These are phyloP conservation scores for Paracorniculantispora psalliotae DNA, from an alignment of 2,329 filamentous ascomycete genomes.

Conservation along the genomic window DNA sequence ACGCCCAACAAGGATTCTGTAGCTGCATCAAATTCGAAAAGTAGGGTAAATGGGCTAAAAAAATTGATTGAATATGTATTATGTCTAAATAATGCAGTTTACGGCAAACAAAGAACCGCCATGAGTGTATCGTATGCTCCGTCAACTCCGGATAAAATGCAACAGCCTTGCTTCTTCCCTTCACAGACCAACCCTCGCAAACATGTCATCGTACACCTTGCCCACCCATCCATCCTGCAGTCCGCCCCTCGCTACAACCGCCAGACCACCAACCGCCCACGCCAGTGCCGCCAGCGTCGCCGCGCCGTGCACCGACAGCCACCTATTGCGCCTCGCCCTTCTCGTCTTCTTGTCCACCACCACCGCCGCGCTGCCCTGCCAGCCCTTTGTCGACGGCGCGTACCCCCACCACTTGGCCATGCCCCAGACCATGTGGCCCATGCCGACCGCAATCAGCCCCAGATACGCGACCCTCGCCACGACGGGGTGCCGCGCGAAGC, in stretches of 20 bases:
- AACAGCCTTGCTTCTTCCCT: not conserved
- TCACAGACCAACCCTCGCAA: constrained; percentile 27
- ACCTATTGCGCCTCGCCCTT: constrained; percentile 56
- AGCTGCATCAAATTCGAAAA: too few relatives aligned
- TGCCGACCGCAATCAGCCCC: constrained; percentile 61
- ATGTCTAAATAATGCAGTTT: too few relatives aligned
- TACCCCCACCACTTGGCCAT: constrained; percentile 74
- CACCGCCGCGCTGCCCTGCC: constrained; percentile 36
- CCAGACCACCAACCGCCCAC: constrained; percentile 81
- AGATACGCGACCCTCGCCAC: constrained; percentile 65
- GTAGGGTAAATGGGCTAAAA: too few relatives aligned
- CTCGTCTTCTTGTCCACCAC: constrained; percentile 46
- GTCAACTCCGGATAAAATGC: constrained; percentile 2
- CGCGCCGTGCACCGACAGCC: constrained; percentile 66
- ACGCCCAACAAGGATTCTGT: too few relatives aligned
- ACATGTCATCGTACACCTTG: constrained; percentile 69
- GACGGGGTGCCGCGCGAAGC: constrained; percentile 66
- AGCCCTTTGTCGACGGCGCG: constrained; percentile 52
- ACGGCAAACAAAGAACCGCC: not conserved
- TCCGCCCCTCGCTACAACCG: constrained; percentile 69
- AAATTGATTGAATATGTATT: too few relatives aligned
- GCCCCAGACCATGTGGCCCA: constrained; percentile 79
- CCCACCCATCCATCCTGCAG: constrained; percentile 72
- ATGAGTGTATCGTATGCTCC: not conserved
- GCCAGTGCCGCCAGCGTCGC: constrained; percentile 53